Evolutionary conservation across 345 rosid species (phyloP), one percentile per base, ranked within the genome.

Genomic region (Murraya koenigii): DNA sequence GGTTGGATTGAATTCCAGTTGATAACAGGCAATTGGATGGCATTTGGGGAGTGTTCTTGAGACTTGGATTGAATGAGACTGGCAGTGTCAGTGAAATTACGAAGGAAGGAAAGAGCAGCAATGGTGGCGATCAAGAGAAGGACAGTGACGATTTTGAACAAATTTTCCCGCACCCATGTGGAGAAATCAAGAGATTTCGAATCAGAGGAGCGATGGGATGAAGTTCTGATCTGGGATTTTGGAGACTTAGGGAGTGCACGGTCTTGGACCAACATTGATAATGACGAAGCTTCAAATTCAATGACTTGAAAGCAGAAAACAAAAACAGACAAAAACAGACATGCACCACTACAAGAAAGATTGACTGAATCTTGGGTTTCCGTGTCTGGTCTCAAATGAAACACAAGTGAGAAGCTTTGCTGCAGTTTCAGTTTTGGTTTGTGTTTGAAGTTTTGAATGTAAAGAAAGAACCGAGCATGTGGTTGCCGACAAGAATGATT

Each of bases 191-290:
- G 90, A 80, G 85, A 89, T 80, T 91, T 93, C 52, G 96, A 62
- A 44, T 89, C 87, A 52, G 84, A 61, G 78, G 91, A 91, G 17
- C 96, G 89, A 77, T 92, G 88, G 6, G 88, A 76, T 10, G 72
- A 3, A 17, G 47, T 36, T 78, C 91, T 86, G 90, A 85, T 82
- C 82, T 85, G 88, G 81, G 89, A 66, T 76, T 94, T 91, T 17
- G 89, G 85, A 59, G 90, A 80, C 58, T 88, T 86, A 1, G 88
- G 78, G 36, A 74, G 64, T 33, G 80, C 79, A 28, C 94, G 93
- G 81, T 90, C 97, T 81, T 90, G 99, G 88, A 95, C 97, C 88
- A 95, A 88, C 99, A 95, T 95, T 81, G 84, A 61, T 44, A 5
- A 44, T 0, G 49, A 44, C 3, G 17, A 44, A 5, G 49, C 49